A percentile compares a stretch with the other conserved stretches of the same genome.
Evolutionary conservation across 352 stramenopile genomes (phyloP).

Genomic region (Phytopythium helicoides): DNA sequence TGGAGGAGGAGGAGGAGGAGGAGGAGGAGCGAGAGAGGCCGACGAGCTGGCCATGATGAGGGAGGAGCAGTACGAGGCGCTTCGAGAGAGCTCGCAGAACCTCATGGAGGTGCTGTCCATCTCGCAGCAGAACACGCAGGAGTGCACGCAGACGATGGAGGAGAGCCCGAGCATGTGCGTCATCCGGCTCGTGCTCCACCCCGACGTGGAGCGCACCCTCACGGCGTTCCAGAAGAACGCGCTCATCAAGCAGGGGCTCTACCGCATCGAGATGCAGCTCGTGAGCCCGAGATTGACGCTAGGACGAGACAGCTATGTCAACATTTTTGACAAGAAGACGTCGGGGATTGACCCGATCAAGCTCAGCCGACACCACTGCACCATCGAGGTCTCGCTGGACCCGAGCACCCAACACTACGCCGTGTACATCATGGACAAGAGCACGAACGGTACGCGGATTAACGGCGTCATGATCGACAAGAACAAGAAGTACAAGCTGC

Average conservation of each 20-base stretch:
- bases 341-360: conserved; percentile 59
- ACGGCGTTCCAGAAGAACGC: conserved; percentile 54
- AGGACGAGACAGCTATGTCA: conserved; percentile 46
- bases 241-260: conserved; percentile 46
- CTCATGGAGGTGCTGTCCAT: conserved; percentile 68
- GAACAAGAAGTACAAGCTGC: conserved; percentile 42
- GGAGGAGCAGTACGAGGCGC: conserved; percentile 29
- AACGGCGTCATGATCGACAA: conserved; percentile 53
- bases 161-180: conserved; percentile 56
- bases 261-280: conserved; percentile 63
- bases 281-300: conserved; percentile 42
- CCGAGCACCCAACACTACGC: conserved; percentile 32
- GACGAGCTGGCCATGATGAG: neutral
- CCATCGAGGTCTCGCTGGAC: conserved; percentile 54
- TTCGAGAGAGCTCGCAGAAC: conserved; percentile 54
- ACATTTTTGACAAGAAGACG: conserved; percentile 57
- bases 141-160: conserved; percentile 68
- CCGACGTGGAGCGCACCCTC: conserved; percentile 55
- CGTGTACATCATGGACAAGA: conserved; percentile 71
- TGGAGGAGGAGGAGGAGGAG: no score
- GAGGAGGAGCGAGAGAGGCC: no score
- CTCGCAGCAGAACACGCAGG: conserved; percentile 73
- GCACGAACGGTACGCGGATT: conserved; percentile 69
- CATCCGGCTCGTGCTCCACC: conserved; percentile 63
- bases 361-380: conserved; percentile 59